A percentile compares a stretch with the other conserved stretches of the same genome.
Conservation (phyloP, 2,329 filamentous ascomycete species). For the Elsinoe australis region DNA sequence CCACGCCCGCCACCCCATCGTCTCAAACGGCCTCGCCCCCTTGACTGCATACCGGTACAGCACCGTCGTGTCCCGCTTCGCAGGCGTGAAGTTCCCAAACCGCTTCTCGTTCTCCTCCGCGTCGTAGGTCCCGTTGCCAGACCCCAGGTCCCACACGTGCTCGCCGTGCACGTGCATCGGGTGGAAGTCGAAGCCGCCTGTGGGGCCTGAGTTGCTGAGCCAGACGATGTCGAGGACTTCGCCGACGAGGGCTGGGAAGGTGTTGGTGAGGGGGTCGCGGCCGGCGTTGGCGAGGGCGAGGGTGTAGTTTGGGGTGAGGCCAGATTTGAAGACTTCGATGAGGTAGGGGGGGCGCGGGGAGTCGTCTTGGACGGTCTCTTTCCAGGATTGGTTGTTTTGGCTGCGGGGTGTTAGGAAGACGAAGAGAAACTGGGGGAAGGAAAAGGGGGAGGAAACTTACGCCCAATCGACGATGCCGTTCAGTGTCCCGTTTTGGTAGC, state of each 20-base stretch:
- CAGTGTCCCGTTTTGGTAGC: constrained; percentile 4
- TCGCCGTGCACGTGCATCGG: constrained; percentile 51
- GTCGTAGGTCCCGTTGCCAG: constrained; percentile 48
- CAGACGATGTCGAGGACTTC: constrained; percentile 50
- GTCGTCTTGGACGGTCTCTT: constrained; percentile 4
- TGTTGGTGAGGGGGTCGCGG: constrained; percentile 46
- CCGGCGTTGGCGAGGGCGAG: constrained; percentile 44
- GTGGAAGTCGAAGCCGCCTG: constrained; percentile 39
- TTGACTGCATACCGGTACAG: constrained; percentile 46
- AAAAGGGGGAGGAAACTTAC: constrained; percentile 4
- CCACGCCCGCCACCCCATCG: constrained; percentile 55
- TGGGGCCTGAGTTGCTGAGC: constrained; percentile 26
- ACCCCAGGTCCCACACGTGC: constrained; percentile 49
- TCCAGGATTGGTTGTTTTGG: constrained; percentile 10
- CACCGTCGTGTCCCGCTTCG: constrained; percentile 44
- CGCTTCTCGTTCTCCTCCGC: constrained; percentile 41
- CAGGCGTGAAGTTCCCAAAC: constrained; percentile 26
- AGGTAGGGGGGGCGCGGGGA: constrained; percentile 36
- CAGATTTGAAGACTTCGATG: constrained; percentile 40
- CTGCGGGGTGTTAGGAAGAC: neutral
- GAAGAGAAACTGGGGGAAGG: neutral
- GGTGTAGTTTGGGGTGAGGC: constrained; percentile 41
- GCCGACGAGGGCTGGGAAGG: constrained; percentile 48
- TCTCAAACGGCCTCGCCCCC: constrained; percentile 35
- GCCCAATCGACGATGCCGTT: constrained; percentile 11